Base-by-base conservation (phyloP, 306 rosid genomes). In the Cajanus cajan region DNA sequence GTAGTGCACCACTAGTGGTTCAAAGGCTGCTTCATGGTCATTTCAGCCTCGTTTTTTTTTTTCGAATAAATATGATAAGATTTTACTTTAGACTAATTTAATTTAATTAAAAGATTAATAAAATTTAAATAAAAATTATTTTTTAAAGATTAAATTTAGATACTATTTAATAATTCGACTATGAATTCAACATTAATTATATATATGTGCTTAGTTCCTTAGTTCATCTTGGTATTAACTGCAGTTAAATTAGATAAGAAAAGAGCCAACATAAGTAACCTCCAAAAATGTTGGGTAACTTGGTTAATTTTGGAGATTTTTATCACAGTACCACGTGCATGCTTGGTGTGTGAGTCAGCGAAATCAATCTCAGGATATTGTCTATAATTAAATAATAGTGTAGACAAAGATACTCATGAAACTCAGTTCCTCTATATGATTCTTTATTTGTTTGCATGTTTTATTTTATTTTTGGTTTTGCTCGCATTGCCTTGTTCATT, bases 361-460 rank as follows among this genome's bases (percentile, higher is more conserved):
- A 71, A 54, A 76, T 64, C 79, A 47, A 66, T 4, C 4, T 74
- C 22, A 1, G 33, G 62, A 36, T 59, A 45, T 22, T 79, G 64
- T 70, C 16, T n/a, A 39, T 52, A 34, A 52, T 67, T 25, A 48
- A 12, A 28, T 57, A 24, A 2, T 16, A 51, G 0, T 19, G 31
- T 52, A 52, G 14, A 50, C 21, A 58, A 74, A 83, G 83, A 87
- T 79, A 61, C 87, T 79, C 93, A 33, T 83, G 61, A 64, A 69
- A 76, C 65, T 81, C 85, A 83, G 76, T 58, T 62, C 82, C 70
- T 10, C 11, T 57, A 0, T 25, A 45, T 24, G 65, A 13, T 65
- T 75, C 10, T 37, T 72, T 82, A 50, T 34, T 71, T 44, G 34
- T 40, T n/a, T 61, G 59, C 33, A 43, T 69, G 0, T 18, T 54